Evolutionary conservation across 2,329 filamentous ascomycete species (phyloP), one percentile per base, ranked within the genome.

Genomic region (Ophiostoma tasmaniense): DNA sequence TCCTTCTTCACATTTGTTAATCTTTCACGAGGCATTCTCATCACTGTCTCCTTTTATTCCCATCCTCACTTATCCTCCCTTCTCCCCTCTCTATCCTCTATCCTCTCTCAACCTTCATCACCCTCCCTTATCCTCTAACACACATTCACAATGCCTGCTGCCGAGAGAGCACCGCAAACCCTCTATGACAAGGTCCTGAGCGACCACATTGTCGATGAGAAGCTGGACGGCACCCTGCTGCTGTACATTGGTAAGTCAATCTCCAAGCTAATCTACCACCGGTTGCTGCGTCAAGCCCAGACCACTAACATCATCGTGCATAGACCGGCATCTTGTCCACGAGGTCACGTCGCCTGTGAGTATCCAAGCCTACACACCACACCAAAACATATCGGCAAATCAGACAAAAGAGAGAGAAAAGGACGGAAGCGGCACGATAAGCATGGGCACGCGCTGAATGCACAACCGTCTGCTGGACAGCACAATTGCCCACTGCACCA

Each of bases 121-220:
- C 25, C 37, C n/a, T 37, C 25, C 42, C 30, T 30, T 55, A 55
- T 30, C 6, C 13, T 69, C 37, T n/a, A 25, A n/a, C 50, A n/a
- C 39, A 68, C 64, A 50, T 14, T 28, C 66, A 73, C 68, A 33
- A 96, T 96, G 92, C 92, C 92, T 77, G 86, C 84, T 77, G 87
- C 86, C 74, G 88, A 90, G 74, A 83, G 84, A 78, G 85, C 84
- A 73, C 92, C 91, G 68, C 89, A 89, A 80, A 97, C 93, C 75
- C 85, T 97, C 77, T 98, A 98, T 82, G 94, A 98, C 85, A 98
- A 98, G 88, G 93, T 98, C 80, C 90, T 98, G 76, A 87, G 92
- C 75, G 90, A 90, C 82, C 95, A 99, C 80, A 90, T 98, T 76
- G 93, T 99, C 77, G 92, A 97, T 76, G 91, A 96, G 86, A 92